These are phyloP conservation scores for Sphaerulina musiva DNA, from an alignment of 2,329 filamentous ascomycete genomes.

Conservation along the genomic window DNA sequence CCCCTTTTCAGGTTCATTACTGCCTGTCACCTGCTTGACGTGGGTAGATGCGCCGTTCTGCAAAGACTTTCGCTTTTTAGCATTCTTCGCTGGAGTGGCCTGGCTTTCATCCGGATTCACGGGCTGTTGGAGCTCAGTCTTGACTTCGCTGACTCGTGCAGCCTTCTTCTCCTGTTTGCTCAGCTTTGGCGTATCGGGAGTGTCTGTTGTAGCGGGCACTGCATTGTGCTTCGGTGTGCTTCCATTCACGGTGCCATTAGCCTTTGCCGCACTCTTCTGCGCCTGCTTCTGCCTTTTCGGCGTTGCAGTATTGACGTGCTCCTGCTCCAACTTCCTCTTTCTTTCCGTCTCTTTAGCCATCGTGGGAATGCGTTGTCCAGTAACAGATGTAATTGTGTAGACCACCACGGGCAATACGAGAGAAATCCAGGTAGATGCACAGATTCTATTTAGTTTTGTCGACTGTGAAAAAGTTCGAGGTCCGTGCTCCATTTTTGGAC, in stretches of 20 bases:
- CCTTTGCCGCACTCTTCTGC: slow-evolving; percentile 12
- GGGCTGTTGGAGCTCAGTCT: not conserved
- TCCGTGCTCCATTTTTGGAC: slow-evolving; percentile 4
- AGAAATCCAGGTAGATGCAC: no score
- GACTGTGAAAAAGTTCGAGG: slow-evolving; percentile 11
- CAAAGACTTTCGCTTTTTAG: slow-evolving; percentile 8
- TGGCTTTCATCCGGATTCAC: not conserved
- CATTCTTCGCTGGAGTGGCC: slow-evolving; percentile 9
- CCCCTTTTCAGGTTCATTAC: not conserved
- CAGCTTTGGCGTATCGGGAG: not conserved
- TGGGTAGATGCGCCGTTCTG: not conserved
- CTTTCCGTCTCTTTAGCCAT: slow-evolving; percentile 20
- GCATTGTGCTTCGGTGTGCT: slow-evolving; percentile 1
- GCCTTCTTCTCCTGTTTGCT: slow-evolving; percentile 4
- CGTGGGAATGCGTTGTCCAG: not conserved
- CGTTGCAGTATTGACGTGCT: slow-evolving; percentile 14
- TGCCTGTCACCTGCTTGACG: not conserved
- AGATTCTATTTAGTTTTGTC: slow-evolving; percentile 6
- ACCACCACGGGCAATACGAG: no score
- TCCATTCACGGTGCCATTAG: slow-evolving; percentile 8
- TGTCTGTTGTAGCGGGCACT: not conserved
- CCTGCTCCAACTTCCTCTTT: slow-evolving; percentile 23
- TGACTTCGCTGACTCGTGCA: not conserved
- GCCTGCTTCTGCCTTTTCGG: slow-evolving; percentile 20
- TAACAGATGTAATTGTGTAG: no score